These are phyloP conservation scores for Dalbergia cochinchinensis DNA, from an alignment of 306 rosid species.

Conservation along the genomic window DNA sequence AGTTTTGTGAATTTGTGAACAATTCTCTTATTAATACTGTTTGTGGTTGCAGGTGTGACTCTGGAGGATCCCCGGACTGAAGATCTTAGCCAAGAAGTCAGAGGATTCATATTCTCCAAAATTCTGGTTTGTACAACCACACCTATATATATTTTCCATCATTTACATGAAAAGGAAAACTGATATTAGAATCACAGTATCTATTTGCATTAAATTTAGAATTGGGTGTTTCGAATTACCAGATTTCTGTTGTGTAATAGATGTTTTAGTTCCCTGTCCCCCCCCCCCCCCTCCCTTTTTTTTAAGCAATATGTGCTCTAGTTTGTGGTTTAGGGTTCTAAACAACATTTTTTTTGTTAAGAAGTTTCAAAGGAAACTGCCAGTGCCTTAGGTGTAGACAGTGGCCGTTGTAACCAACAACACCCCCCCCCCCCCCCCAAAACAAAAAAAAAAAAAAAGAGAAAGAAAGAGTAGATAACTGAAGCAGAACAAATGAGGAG, in stretches of 20 bases:
- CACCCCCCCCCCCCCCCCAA: too few species aligned
- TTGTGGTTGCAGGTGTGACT: conserved; percentile 77
- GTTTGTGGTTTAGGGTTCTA: background rate
- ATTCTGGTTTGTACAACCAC: conserved; percentile 77
- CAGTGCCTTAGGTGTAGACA: conserved; percentile 9
- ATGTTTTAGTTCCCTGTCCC: background rate
- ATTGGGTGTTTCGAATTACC: conserved; percentile 6
- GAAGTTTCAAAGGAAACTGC: conserved; percentile 13
- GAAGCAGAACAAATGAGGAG: conserved; percentile 8
- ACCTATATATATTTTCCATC: conserved; percentile 38
- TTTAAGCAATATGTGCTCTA: conserved; percentile 3
- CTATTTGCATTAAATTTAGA: conserved; percentile 27
- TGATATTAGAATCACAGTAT: conserved; percentile 9
- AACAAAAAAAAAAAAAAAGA: background rate
- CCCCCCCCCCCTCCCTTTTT: too few species aligned
- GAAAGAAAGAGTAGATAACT: background rate
- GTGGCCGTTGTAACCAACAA: background rate
- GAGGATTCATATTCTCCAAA: conserved; percentile 97
- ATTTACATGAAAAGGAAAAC: conserved; percentile 15
- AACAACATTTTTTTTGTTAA: background rate
- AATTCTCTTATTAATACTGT: conserved; percentile 27
- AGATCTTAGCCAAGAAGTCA: conserved; percentile 99
- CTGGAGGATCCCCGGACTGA: conserved; percentile 95
- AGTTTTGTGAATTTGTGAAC: conserved; percentile 34
- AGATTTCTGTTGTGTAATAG: conserved; percentile 6